A percentile compares a stretch with the other conserved stretches of the same genome.
phyloP scores from a whole-genome alignment of 495 filamentous ascomycete genomes.

The Cladorrhinum samala region DNA sequence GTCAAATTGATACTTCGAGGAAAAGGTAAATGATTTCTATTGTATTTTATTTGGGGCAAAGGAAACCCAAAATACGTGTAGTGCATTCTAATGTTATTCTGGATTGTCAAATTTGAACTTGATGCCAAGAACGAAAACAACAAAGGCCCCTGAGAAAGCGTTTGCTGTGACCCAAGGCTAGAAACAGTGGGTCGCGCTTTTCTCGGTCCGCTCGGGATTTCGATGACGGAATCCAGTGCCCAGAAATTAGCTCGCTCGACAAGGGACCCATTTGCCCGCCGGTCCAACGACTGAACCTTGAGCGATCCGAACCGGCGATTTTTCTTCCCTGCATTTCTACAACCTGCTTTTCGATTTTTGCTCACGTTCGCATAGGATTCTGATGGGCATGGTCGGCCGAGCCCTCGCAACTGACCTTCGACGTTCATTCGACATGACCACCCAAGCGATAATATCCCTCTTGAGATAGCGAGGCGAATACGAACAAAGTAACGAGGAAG shows the following conservation, averaged over 20 bases:
- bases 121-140: constrained; percentile 8
- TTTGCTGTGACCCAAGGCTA: background rate
- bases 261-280: constrained; percentile 4
- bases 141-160: background rate
- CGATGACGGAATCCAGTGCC: constrained; percentile 15
- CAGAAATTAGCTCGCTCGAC: constrained; percentile 8
- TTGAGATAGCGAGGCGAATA: constrained; percentile 16
- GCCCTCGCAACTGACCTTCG: constrained; percentile 1
- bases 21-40: too few relatives aligned
- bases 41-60: too few relatives aligned
- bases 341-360: constrained; percentile 1
- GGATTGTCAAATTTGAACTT: background rate
- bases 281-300: constrained; percentile 4
- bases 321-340: constrained; percentile 6
- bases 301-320: constrained; percentile 14
- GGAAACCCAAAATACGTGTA: too few relatives aligned
- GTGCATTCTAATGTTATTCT: background rate
- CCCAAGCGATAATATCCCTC: background rate
- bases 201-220: constrained; percentile 12
- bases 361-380: constrained; percentile 10
- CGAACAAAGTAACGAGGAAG: background rate
- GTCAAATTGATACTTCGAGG: too few relatives aligned
- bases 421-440: constrained; percentile 22
- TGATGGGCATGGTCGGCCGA: constrained; percentile 13
- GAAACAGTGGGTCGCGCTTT: background rate